Conservation (phyloP, 2,329 filamentous ascomycete species). For the Verticillium nonalfalfae region DNA sequence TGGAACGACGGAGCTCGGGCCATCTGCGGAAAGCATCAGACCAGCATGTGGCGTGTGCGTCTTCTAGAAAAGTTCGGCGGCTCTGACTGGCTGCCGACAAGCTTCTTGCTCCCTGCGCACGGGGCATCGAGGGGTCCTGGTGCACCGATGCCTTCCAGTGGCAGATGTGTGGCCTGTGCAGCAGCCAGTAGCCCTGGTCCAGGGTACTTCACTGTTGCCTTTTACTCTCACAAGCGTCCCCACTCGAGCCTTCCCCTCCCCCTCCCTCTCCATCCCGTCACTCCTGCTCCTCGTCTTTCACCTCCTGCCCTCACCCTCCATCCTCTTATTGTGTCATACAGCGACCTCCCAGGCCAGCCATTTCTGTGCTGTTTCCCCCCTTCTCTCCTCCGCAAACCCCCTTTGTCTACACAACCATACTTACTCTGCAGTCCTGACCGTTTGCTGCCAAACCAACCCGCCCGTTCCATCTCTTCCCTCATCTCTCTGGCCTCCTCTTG, state of each 20-base stretch:
- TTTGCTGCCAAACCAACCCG: background rate
- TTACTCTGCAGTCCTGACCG: background rate
- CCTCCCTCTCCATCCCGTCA: background rate
- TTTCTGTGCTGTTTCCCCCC: background rate
- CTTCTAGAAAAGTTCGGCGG: constrained; percentile 16
- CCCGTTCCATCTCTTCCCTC: background rate
- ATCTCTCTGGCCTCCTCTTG: background rate
- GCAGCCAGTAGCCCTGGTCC: background rate
- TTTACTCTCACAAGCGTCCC: background rate
- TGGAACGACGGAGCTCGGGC: background rate
- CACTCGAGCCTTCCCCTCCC: background rate
- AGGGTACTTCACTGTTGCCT: background rate
- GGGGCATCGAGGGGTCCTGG: background rate
- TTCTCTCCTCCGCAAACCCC: background rate
- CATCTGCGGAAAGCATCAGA: constrained; percentile 1
- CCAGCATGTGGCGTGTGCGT: constrained; percentile 9
- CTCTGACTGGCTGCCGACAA: constrained; percentile 10
- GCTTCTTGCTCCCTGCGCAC: constrained; percentile 4
- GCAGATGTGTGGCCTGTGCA: background rate
- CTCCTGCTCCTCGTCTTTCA: background rate
- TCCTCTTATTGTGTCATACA: background rate
- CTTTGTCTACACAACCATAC: background rate
- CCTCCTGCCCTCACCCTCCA: background rate
- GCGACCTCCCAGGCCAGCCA: background rate
- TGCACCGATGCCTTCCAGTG: background rate